These are phyloP conservation scores for Alternaria hordeiaustralica DNA, from an alignment of 2,329 filamentous ascomycete species.

Conservation along the genomic window DNA sequence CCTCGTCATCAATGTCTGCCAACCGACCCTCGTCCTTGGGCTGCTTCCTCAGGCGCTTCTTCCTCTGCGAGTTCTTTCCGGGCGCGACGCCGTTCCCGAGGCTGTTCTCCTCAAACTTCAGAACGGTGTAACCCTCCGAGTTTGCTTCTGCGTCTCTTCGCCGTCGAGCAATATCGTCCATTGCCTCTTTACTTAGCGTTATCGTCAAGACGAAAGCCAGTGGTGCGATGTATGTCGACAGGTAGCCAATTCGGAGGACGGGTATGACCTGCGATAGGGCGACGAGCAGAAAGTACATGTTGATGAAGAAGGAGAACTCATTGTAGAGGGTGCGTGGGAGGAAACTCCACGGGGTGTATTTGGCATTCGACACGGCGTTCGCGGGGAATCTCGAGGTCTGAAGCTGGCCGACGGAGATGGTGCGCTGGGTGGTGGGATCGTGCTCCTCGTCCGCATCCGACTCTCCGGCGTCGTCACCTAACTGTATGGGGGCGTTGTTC, in stretches of 20 bases:
- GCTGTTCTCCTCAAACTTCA: constrained; percentile 71
- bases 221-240: constrained; percentile 92
- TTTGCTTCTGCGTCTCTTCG: constrained; percentile 93
- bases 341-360: constrained; percentile 95
- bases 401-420: constrained; percentile 74
- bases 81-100: constrained; percentile 42
- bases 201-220: constrained; percentile 90
- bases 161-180: constrained; percentile 87
- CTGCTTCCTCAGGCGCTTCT: constrained; percentile 44
- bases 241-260: constrained; percentile 86
- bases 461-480: constrained; percentile 40
- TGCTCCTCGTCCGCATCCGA: constrained; percentile 56
- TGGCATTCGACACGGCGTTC: constrained; percentile 94
- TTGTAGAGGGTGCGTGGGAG: constrained; percentile 94
- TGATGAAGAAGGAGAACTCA: constrained; percentile 99
- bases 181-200: constrained; percentile 93
- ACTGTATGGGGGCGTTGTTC: constrained; percentile 32
- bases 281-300: constrained; percentile 97
- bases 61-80: constrained; percentile 34
- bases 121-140: constrained; percentile 81
- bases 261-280: constrained; percentile 93
- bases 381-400: constrained; percentile 81
- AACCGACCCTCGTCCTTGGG: constrained; percentile 54
- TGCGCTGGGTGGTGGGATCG: constrained; percentile 72
- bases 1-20: constrained; percentile 74